Conservation (phyloP, 2,329 filamentous ascomycete genomes). For the Remersonia thermophila region DNA sequence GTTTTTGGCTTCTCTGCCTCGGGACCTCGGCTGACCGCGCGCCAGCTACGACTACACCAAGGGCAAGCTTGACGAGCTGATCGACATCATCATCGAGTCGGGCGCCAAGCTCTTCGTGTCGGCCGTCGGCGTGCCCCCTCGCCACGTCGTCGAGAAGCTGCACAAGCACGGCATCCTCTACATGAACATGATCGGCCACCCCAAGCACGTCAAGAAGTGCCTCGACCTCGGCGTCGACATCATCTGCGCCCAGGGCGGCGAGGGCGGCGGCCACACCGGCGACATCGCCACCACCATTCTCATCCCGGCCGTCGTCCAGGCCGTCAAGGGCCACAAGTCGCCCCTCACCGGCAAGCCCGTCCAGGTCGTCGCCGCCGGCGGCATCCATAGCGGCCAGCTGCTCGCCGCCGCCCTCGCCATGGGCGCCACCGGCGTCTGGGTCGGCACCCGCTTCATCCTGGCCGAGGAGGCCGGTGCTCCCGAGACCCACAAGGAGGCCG, state of each 20-base stretch:
- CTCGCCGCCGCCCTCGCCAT: slow-evolving; percentile 86
- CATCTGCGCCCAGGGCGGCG: slow-evolving; percentile 96
- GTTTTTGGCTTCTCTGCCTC: not conserved
- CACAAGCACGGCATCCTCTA: slow-evolving; percentile 81
- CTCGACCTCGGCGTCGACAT: slow-evolving; percentile 85
- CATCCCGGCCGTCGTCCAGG: slow-evolving; percentile 80
- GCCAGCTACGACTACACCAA: slow-evolving; percentile 97
- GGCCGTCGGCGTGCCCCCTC: slow-evolving; percentile 86
- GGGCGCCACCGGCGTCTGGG: slow-evolving; percentile 86
- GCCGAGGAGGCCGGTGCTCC: slow-evolving; percentile 90
- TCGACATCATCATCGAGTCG: slow-evolving; percentile 86
- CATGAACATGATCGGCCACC: slow-evolving; percentile 99
- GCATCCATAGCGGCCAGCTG: slow-evolving; percentile 84
- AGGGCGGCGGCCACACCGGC: slow-evolving; percentile 93
- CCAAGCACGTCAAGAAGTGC: slow-evolving; percentile 97
- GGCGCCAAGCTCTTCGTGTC: slow-evolving; percentile 91
- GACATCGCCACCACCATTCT: slow-evolving; percentile 85
- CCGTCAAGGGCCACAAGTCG: slow-evolving; percentile 69
- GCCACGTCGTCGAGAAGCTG: slow-evolving; percentile 75
- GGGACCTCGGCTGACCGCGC: slow-evolving; percentile 1
- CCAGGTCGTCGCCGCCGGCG: slow-evolving; percentile 85
- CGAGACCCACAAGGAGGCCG: slow-evolving; percentile 87
- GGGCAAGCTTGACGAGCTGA: slow-evolving; percentile 84
- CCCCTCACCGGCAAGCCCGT: slow-evolving; percentile 79
- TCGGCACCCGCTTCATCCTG: slow-evolving; percentile 91